A percentile compares a stretch with the other conserved stretches of the same genome.
Conservation (phyloP, 345 rosid species). For the Populus davidiana region DNA sequence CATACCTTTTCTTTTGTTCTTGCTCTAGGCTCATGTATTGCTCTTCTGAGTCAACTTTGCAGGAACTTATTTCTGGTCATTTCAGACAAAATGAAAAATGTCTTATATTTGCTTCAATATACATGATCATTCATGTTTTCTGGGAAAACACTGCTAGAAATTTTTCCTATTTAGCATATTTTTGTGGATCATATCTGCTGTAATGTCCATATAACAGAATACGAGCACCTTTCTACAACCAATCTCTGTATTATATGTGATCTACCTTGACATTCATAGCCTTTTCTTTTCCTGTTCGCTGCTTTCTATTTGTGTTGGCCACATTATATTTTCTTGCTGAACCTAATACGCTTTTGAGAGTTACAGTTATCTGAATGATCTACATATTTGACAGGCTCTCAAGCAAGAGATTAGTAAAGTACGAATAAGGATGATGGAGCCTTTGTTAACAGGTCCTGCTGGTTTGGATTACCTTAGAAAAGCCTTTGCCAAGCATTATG, state of each 20-base stretch:
- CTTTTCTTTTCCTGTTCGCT: background rate
- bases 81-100: background rate
- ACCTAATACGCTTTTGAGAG: background rate
- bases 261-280: too few species aligned
- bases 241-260: background rate
- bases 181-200: background rate
- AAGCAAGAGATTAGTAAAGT: slow-evolving; percentile 72
- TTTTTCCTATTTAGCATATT: too few species aligned
- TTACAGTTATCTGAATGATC: background rate
- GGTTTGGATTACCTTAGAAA: slow-evolving; percentile 63
- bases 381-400: slow-evolving; percentile 47
- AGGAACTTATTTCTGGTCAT: background rate
- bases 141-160: too few species aligned
- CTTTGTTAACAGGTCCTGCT: slow-evolving; percentile 76
- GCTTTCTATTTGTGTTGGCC: background rate
- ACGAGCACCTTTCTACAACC: background rate
- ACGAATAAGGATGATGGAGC: slow-evolving; percentile 69
- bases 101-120: too few species aligned
- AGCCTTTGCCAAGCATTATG: slow-evolving; percentile 58
- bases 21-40: background rate
- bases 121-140: too few species aligned
- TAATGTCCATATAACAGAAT: background rate
- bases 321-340: background rate
- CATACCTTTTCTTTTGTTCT: background rate
- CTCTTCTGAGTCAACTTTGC: background rate